Evolutionary conservation across 2,329 filamentous ascomycete species (phyloP).

Genomic region (Colletotrichum zoysiae): DNA sequence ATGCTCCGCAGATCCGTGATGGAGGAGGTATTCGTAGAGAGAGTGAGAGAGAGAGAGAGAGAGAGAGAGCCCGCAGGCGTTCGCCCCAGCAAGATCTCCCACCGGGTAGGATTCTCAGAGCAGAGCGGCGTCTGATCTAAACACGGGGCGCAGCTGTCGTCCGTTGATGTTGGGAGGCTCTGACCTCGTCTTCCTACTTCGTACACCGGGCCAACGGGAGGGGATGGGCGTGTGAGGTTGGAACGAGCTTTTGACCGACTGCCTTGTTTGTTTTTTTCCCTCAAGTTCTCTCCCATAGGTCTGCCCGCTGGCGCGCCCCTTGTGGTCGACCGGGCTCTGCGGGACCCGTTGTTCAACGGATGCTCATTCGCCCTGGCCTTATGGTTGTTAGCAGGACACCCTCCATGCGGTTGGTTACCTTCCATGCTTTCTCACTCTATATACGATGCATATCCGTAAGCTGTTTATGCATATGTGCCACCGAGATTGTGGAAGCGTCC

Average conservation of each 20-base stretch:
- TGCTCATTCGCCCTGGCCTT: neutral
- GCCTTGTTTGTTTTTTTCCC: slow-evolving; percentile 8
- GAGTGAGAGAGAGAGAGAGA: too few species aligned
- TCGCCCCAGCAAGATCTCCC: neutral
- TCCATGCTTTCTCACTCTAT: neutral
- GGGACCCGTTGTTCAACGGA: neutral
- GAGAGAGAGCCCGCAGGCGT: neutral
- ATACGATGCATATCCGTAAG: neutral
- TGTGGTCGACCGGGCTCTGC: neutral
- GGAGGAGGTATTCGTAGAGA: neutral
- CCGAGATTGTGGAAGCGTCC: neutral
- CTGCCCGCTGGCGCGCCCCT: neutral
- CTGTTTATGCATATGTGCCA: neutral
- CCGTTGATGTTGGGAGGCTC: slow-evolving; percentile 23
- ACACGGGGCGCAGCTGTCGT: slow-evolving; percentile 25
- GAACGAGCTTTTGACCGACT: slow-evolving; percentile 21
- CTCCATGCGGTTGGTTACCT: too few species aligned
- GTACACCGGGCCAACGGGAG: neutral
- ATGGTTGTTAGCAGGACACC: neutral
- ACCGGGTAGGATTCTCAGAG: neutral
- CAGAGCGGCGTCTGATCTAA: slow-evolving; percentile 24
- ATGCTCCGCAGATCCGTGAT: neutral
- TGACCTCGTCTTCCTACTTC: slow-evolving; percentile 2
- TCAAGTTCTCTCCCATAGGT: neutral
- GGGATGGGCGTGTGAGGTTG: neutral